These are phyloP conservation scores for Mycoemilia scoparia DNA, from an alignment of 192 early-diverging fungal genomes.

Conservation along the genomic window DNA sequence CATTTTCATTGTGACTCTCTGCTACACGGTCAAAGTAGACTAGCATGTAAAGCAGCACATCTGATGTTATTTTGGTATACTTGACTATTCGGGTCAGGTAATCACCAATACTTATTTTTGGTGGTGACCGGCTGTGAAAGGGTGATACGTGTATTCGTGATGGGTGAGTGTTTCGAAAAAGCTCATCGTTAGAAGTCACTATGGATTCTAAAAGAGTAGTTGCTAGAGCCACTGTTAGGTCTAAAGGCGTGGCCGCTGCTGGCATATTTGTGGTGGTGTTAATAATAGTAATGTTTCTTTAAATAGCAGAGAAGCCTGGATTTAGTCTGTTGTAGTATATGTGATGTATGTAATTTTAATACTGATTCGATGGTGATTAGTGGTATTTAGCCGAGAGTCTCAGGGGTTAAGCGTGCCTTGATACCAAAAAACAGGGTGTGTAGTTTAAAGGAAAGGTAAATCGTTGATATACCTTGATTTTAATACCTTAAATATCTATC, in stretches of 20 bases:
- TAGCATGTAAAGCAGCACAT: slow-evolving; percentile 43
- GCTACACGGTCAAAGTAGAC: slow-evolving; percentile 56
- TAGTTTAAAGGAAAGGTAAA: too few relatives aligned
- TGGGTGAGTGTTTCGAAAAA: slow-evolving; percentile 7
- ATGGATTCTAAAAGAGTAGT: slow-evolving; percentile 15
- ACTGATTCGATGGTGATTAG: too few relatives aligned
- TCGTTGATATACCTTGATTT: too few relatives aligned
- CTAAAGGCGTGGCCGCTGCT: slow-evolving; percentile 17
- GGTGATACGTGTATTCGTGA: slow-evolving; percentile 27
- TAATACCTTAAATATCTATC: too few relatives aligned
- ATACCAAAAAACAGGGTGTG: too few relatives aligned
- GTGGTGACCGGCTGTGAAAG: slow-evolving; percentile 52
- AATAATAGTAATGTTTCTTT: too few relatives aligned
- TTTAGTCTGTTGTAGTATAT: too few relatives aligned
- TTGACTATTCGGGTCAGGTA: slow-evolving; percentile 48
- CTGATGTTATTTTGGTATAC: slow-evolving; percentile 49
- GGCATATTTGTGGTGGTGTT: too few relatives aligned
- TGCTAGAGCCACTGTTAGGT: slow-evolving; percentile 14
- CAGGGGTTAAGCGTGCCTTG: too few relatives aligned
- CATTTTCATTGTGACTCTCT: slow-evolving; percentile 4
- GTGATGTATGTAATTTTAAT: too few relatives aligned
- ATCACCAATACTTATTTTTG: slow-evolving; percentile 40
- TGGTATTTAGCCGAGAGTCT: too few relatives aligned
- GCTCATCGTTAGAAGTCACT: slow-evolving; percentile 8
- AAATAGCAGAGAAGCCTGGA: too few relatives aligned